A percentile compares a stretch with the other conserved stretches of the same genome.
phyloP scores from a whole-genome alignment of 768 basidiomycete genomes.

The Lyophyllum semitale region DNA sequence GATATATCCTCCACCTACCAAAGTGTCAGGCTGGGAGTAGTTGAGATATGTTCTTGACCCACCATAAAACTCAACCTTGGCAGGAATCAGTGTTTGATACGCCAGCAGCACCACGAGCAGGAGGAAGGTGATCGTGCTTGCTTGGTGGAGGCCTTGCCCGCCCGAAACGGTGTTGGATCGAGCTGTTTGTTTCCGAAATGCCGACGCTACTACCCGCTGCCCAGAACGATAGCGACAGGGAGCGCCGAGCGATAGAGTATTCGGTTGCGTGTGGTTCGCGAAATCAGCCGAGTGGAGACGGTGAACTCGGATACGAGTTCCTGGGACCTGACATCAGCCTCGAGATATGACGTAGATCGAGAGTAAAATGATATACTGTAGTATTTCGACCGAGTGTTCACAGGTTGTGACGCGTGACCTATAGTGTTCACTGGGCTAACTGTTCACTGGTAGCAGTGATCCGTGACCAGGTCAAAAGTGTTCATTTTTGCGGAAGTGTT shows the following conservation, averaged over 20 bases:
- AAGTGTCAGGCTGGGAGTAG: neutral
- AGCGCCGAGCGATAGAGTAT: conserved; percentile 17
- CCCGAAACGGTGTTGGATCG: conserved; percentile 4
- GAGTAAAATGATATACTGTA: no score
- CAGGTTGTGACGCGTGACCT: no score
- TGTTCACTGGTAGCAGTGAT: no score
- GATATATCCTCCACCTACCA: neutral
- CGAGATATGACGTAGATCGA: no score
- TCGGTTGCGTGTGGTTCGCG: conserved; percentile 12
- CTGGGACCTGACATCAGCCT: neutral
- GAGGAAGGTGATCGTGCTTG: conserved; percentile 24
- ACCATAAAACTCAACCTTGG: conserved; percentile 7
- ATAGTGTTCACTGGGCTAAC: no score
- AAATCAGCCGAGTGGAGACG: neutral
- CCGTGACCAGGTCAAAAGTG: no score
- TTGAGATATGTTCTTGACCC: neutral
- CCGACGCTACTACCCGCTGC: conserved; percentile 25
- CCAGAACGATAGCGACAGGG: conserved; percentile 16
- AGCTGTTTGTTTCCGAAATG: conserved; percentile 12
- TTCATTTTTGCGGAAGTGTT: no score
- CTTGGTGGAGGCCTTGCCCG: conserved; percentile 12
- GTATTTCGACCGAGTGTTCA: no score
- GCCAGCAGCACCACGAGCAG: conserved; percentile 23
- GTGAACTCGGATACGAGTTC: conserved; percentile 3
- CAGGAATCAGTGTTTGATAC: conserved; percentile 17